Evolutionary conservation across 345 rosid species (phyloP), one percentile per base, ranked within the genome.

Genomic region (Ailanthus altissimus): DNA sequence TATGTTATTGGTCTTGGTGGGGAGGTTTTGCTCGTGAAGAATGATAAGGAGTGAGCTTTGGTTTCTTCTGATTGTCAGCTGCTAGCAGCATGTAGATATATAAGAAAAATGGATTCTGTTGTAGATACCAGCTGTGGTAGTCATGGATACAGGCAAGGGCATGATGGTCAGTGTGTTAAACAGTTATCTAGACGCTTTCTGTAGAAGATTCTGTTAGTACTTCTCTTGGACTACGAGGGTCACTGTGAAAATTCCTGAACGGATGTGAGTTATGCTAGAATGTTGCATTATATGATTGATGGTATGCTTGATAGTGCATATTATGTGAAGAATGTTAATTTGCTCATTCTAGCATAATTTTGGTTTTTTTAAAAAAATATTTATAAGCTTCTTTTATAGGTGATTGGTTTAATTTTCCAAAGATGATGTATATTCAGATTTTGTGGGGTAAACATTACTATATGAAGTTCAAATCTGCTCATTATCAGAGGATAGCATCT

Each of bases 1-100:
- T 86, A 63, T 45, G 81, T 80, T 49, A 78, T 92, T 43, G 62
- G 65, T 73, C 85, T 62, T 61, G 90, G 97, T 16, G 91, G 88
- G 15, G 95, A 92, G 84, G 79, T 92, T 78, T 85, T 92, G 83
- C 89, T 97, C 66, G 94, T 94, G 70, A 81, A 85, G 78, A 87
- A 85, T 77, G 86, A 80, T 40, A 79, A 40, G 67, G 54, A 46
- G 49, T 86, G 84, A 86, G 72, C 75, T 86, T 68, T 70, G 58
- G 47, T 74, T 47, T 74, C 57, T 47, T 73, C 77, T 61, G 26
- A 36, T 20, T 74, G 69, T 74, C 46, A 1, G 16, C 25, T 73
- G 38, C 16, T 51, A 42, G 25, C 16, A 32, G 6, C 76, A 43
- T 60, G 69, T 47, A 10, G 36, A n/a, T n/a, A 74, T 60, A 46